phyloP scores from a whole-genome alignment of 768 basidiomycete genomes.

The Hypholoma fasciculare region DNA sequence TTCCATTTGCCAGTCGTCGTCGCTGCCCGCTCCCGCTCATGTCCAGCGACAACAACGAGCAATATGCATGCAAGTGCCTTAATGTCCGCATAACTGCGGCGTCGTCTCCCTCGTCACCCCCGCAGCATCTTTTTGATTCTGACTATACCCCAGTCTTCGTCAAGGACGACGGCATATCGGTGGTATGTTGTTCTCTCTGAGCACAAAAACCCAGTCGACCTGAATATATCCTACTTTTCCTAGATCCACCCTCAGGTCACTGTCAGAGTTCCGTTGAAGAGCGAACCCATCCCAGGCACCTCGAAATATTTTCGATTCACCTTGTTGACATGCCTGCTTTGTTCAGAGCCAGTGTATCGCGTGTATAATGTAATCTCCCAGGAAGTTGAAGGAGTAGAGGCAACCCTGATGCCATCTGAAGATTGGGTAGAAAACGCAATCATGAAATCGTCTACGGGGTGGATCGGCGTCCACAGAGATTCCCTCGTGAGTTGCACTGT shows the following conservation, averaged over 20 bases:
- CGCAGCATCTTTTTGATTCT: constrained; percentile 32
- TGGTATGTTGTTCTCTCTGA: constrained; percentile 45
- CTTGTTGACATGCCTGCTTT: constrained; percentile 69
- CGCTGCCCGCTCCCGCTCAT: constrained; percentile 21
- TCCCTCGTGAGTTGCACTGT: constrained; percentile 58
- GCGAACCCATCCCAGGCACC: constrained; percentile 40
- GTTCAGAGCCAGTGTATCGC: constrained; percentile 66
- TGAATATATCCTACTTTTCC: constrained; percentile 10
- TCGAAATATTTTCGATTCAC: constrained; percentile 58
- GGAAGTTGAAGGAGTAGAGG: constrained; percentile 61
- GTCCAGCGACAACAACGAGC: constrained; percentile 26
- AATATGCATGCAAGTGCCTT: constrained; percentile 68
- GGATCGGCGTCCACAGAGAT: constrained; percentile 68
- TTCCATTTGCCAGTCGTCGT: constrained; percentile 8
- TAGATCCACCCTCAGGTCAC: constrained; percentile 74
- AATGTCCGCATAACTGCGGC: constrained; percentile 59
- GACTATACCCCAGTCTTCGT: constrained; percentile 60
- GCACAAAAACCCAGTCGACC: constrained; percentile 5
- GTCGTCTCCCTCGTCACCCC: constrained; percentile 29
- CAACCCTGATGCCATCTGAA: constrained; percentile 66
- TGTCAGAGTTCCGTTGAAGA: constrained; percentile 56
- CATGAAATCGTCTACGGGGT: constrained; percentile 66
- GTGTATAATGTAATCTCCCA: constrained; percentile 58
- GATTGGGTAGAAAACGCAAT: constrained; percentile 79
- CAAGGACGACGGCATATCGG: constrained; percentile 62